Evolutionary conservation across 768 basidiomycete species (phyloP), one percentile per base, ranked within the genome.

Genomic region (Strobilomyces dryophilus): DNA sequence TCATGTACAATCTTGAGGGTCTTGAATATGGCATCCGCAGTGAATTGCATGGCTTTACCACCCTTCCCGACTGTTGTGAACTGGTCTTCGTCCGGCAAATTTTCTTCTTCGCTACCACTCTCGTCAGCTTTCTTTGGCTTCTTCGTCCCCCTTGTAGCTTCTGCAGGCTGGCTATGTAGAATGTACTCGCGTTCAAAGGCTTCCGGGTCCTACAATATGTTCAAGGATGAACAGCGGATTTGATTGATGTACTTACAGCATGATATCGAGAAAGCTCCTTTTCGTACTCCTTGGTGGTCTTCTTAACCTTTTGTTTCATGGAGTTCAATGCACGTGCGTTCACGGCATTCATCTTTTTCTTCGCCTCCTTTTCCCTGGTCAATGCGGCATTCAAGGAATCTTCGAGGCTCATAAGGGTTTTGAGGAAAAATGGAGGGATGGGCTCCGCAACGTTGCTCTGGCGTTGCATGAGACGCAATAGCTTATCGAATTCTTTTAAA

Each of bases 241-340:
- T 29, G 8, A 27, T 18, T 14, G 39, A 15, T 39, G 49, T 14
- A 66, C 81, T 59, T 62, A 93, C 94, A 68, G 82, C 79, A 65
- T 88, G 86, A 73, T 84, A 98, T 54, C 80, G 81, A 66, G 83
- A 84, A 39, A 95, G 70, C 59, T 91, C 87, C 11, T 69, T 71
- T 73, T 98, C 97, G 66, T 91, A 81, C 68, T 98, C 97, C 70
- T 94, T 95, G 51, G 78, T 62, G 10, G 87, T 80, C 75, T 95
- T 98, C 75, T 89, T 95, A 51, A 98, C 79, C 71, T 95, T 97
- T 73, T 98, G 95, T 74, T 95, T 98, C 85, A 98, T 89, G n/a
- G 89, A 89, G 48, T 92, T 98, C 59, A 98, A 79, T 2, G 94
- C 92, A 64, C 91, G 94, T 37, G 93, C 90, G 63, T 95, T 95